A percentile compares a stretch with the other conserved stretches of the same genome.
Conservation (phyloP, 768 basidiomycete species). For the Butyriboletus loyo region DNA sequence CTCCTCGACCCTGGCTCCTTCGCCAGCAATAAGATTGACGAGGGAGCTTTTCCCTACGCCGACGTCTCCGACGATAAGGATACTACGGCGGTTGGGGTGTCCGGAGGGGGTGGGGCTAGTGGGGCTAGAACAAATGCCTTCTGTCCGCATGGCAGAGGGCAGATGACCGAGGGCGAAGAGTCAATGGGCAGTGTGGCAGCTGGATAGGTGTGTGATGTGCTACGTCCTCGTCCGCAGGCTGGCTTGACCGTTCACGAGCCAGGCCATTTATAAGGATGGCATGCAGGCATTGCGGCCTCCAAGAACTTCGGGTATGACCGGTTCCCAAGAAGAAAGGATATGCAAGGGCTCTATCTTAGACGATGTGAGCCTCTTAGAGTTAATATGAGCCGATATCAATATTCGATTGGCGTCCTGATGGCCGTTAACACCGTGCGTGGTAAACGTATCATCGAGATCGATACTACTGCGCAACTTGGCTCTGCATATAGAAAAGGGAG, state of each 20-base stretch:
- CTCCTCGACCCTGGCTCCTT: too few relatives aligned
- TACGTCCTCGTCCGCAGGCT: constrained; percentile 1
- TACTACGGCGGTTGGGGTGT: constrained; percentile 16
- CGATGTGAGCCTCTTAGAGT: constrained; percentile 11
- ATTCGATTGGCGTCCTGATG: constrained; percentile 11
- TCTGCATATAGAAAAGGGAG: too few relatives aligned
- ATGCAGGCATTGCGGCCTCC: not conserved
- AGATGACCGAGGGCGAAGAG: not conserved
- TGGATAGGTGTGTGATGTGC: not conserved
- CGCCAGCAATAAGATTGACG: constrained; percentile 37
- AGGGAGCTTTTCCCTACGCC: constrained; percentile 40
- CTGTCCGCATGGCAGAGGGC: constrained; percentile 9
- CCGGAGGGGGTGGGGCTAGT: constrained; percentile 9
- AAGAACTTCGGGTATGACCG: not conserved
- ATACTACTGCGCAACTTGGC: constrained; percentile 5
- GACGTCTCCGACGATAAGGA: constrained; percentile 29
- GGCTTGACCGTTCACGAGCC: not conserved
- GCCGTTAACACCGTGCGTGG: not conserved
- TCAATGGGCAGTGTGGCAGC: not conserved
- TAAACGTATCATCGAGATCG: not conserved
- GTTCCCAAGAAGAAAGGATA: constrained; percentile 9
- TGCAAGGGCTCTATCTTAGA: not conserved
- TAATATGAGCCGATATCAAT: not conserved
- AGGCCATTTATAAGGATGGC: constrained; percentile 11
- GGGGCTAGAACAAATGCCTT: constrained; percentile 15